phyloP scores from a whole-genome alignment of 2,329 filamentous ascomycete species.

The Curvularia eragrostidis region DNA sequence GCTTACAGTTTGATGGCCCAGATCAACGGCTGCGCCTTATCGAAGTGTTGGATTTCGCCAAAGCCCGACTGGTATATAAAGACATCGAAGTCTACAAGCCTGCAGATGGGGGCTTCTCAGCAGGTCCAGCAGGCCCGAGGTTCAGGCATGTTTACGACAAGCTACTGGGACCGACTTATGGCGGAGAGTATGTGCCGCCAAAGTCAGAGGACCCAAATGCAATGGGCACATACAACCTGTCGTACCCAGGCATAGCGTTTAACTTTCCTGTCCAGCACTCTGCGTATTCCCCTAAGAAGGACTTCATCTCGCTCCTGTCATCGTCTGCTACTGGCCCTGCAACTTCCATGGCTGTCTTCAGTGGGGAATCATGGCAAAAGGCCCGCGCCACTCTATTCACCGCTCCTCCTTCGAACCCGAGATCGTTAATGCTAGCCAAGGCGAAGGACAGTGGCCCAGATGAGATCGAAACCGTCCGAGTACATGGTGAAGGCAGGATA shows the following conservation, averaged over 20 bases:
- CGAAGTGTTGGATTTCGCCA: conserved; percentile 89
- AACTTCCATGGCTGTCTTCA: conserved; percentile 88
- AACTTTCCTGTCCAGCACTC: conserved; percentile 80
- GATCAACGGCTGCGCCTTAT: conserved; percentile 91
- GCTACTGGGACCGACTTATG: conserved; percentile 91
- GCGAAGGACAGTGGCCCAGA: conserved; percentile 83
- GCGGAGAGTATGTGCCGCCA: conserved; percentile 85
- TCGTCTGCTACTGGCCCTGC: conserved; percentile 78
- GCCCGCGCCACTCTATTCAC: conserved; percentile 79
- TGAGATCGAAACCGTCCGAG: conserved; percentile 80
- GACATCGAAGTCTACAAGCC: conserved; percentile 78
- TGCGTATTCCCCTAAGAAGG: conserved; percentile 75
- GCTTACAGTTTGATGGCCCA: conserved; percentile 89
- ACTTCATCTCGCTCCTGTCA: conserved; percentile 86
- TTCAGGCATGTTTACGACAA: conserved; percentile 92
- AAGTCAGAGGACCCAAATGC: conserved; percentile 58
- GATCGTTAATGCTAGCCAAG: conserved; percentile 70
- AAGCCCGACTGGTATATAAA: conserved; percentile 83
- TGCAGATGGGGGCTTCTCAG: conserved; percentile 39
- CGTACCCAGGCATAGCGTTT: conserved; percentile 93
- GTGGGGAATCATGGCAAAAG: conserved; percentile 88
- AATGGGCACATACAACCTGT: conserved; percentile 83
- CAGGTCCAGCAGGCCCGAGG: conserved; percentile 66
- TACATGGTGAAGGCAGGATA: conserved; percentile 79
- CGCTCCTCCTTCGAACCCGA: conserved; percentile 73